These are phyloP conservation scores for Saturnispora zaruensis DNA, from an alignment of 805 yeast genomes.

Conservation along the genomic window DNA sequence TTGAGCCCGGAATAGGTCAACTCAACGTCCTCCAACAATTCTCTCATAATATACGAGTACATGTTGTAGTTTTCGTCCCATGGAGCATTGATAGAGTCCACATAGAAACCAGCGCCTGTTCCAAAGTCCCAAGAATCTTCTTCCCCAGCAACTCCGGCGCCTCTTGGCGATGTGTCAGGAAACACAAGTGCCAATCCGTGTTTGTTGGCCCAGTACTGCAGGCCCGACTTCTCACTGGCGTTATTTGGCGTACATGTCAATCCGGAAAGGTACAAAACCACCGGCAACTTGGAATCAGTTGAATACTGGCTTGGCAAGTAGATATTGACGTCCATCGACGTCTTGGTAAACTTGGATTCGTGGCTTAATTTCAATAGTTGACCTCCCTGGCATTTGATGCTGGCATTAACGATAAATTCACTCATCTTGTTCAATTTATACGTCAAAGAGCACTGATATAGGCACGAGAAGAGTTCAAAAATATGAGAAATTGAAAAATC, in stretches of 20 bases:
- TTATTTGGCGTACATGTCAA: conserved; percentile 90
- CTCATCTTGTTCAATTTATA: neutral
- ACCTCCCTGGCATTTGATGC: conserved; percentile 65
- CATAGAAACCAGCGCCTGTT: conserved; percentile 89
- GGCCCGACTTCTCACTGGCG: conserved; percentile 86
- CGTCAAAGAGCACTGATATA: neutral
- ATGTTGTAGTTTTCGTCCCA: conserved; percentile 70
- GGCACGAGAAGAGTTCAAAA: neutral
- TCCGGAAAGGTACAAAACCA: conserved; percentile 75
- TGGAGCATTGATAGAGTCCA: conserved; percentile 71
- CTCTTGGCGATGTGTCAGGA: conserved; percentile 97
- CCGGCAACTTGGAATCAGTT: conserved; percentile 48
- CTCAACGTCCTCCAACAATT: conserved; percentile 50
- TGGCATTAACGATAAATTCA: conserved; percentile 23
- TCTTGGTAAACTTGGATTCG: conserved; percentile 52
- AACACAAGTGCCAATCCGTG: conserved; percentile 82
- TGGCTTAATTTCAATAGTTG: conserved; percentile 67
- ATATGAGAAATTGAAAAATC: neutral
- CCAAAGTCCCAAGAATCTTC: conserved; percentile 75
- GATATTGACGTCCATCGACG: conserved; percentile 77
- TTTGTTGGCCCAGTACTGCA: conserved; percentile 71
- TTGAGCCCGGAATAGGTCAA: conserved; percentile 42
- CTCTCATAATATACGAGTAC: conserved; percentile 76
- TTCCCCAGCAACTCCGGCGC: conserved; percentile 68
- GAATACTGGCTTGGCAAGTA: conserved; percentile 57